Percentiles rank a stretch among this genome's conserved stretches.
phyloP scores from a whole-genome alignment of 495 filamentous ascomycete genomes.

The Aspergillus conjunctus region DNA sequence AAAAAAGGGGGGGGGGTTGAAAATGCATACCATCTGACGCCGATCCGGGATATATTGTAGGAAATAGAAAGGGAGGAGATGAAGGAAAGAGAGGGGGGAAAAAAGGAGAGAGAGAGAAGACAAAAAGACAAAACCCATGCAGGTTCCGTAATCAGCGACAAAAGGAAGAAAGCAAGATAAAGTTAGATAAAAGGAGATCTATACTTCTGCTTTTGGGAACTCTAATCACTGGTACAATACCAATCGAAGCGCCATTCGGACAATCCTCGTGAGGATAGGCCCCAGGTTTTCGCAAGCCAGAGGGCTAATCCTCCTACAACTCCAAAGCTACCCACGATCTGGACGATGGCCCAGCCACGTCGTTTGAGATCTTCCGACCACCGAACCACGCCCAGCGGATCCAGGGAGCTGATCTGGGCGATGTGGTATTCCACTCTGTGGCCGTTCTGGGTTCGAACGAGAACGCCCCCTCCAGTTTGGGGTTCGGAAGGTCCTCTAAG shows the following conservation, averaged over 20 bases:
- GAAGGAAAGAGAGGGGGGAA: neutral
- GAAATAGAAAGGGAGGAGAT: constrained; percentile 6
- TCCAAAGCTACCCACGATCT: constrained; percentile 75
- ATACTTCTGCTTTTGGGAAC: constrained; percentile 1
- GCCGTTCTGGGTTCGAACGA: constrained; percentile 31
- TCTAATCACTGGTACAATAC: constrained; percentile 23
- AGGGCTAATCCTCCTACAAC: constrained; percentile 73
- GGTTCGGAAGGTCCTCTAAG: constrained; percentile 28
- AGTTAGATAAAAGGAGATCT: neutral
- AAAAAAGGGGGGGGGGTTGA: neutral
- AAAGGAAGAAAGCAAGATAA: neutral
- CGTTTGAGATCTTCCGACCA: constrained; percentile 68
- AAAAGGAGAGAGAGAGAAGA: neutral
- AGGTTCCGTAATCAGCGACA: neutral
- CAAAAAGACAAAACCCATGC: neutral
- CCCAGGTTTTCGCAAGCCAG: constrained; percentile 58
- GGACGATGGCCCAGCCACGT: constrained; percentile 69
- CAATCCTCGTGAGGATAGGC: constrained; percentile 39
- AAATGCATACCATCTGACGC: constrained; percentile 17
- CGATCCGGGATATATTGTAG: neutral
- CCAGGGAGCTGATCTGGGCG: constrained; percentile 53
- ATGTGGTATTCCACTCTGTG: constrained; percentile 33
- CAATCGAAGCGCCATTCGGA: constrained; percentile 43
- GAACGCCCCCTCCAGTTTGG: constrained; percentile 24
- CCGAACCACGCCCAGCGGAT: constrained; percentile 76